Base-by-base conservation (phyloP, 495 filamentous ascomycete genomes). In the Penicillium mononematosum region DNA sequence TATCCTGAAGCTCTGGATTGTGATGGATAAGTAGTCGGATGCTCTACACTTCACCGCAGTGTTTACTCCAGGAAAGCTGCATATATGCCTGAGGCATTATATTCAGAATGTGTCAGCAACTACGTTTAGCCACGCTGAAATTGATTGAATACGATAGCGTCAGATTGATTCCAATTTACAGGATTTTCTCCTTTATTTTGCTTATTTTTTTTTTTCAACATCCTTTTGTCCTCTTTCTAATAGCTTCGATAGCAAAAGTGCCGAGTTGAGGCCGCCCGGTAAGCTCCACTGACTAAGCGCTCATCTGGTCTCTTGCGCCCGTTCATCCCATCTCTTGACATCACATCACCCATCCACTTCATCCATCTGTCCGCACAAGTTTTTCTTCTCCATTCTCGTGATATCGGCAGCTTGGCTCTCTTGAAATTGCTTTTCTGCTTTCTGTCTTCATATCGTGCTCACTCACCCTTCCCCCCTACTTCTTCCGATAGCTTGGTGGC, bases 331-430 rank as follows among this genome's bases (percentile, higher is more conserved):
- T 66, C 61, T 69, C 74, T 75, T 77, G 74, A 77, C 74, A 77
- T 78, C 74, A 77, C 74, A 71, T 73, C 75, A 71, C 70, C 66
- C 69, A 60, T 66, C 72, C 64, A 72, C 71, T 69, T 73, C 73
- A 71, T 68, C 70, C 56, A 69, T 63, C 65, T 59, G 45, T 60
- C 60, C 53, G 58, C 64, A 53, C 43, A 56, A 38, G 53, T 55
- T 60, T 55, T 52, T 25, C 50, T 58, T 53, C 65, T 67, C 67
- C 65, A 47, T 65, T 58, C 59, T 55, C 27, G 38, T 67, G 55
- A 22, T 55, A 25, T 58, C 45, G 43, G 38, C 53, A 60, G 60
- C 49, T 60, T 59, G 51, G 46, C 41, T 62, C 34, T 58, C 47
- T 54, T 45, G 43, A 52, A 53, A 53, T 64, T 67, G 58, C 47